A percentile compares a stretch with the other conserved stretches of the same genome.
Evolutionary conservation across 148 eudicot species (phyloP).

Genomic region (Fallopia convolvulus): DNA sequence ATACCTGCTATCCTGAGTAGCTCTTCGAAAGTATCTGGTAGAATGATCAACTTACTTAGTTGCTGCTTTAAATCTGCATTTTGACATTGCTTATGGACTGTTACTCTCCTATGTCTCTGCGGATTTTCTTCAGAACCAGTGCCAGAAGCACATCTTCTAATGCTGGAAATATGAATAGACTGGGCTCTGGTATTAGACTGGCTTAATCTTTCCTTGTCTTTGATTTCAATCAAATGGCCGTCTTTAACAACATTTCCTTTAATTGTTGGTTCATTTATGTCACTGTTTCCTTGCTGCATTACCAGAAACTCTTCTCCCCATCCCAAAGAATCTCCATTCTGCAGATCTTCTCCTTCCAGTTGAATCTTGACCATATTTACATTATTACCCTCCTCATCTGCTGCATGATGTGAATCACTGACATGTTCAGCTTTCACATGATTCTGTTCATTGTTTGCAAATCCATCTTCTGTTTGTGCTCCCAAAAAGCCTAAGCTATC

Average conservation of each 20-base stretch:
- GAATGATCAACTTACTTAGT: constrained; percentile 36
- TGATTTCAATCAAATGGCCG: constrained; percentile 16
- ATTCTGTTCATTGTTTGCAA: constrained; percentile 17
- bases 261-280: constrained; percentile 14
- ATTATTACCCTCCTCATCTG: constrained; percentile 24
- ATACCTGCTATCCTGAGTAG: constrained; percentile 44
- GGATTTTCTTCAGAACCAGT: constrained; percentile 3
- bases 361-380: constrained; percentile 22
- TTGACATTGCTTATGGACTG: constrained; percentile 38
- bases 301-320: constrained; percentile 22
- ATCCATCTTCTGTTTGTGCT: constrained; percentile 19
- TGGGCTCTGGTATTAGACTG: constrained; percentile 8
- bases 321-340: constrained; percentile 14
- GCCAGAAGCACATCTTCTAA: constrained; percentile 13
- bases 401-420: constrained; percentile 12
- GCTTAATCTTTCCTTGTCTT: constrained; percentile 3
- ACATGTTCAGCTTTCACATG: constrained; percentile 19
- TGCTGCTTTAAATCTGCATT: constrained; percentile 14
- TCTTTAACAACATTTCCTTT: constrained; percentile 23
- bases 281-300: constrained; percentile 20
- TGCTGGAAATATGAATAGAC: not conserved
- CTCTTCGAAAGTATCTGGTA: constrained; percentile 58
- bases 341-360: constrained; percentile 26
- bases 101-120: constrained; percentile 37
- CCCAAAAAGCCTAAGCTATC: constrained; percentile 19